These are phyloP conservation scores for Chrysanthemum seticuspe DNA, from an alignment of 129 eudicot genomes.

Conservation along the genomic window DNA sequence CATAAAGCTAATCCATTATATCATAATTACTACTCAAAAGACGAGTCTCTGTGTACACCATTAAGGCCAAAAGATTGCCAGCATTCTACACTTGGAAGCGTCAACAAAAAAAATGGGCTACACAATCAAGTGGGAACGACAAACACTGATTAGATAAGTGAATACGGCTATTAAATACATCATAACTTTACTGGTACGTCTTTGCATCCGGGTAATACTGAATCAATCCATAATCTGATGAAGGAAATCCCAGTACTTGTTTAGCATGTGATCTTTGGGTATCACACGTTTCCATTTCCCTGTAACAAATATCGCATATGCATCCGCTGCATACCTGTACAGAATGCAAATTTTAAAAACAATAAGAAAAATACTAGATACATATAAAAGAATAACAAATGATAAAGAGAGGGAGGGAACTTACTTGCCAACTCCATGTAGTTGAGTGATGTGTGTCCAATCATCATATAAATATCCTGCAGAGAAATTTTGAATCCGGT, in stretches of 20 bases:
- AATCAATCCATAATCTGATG: neutral
- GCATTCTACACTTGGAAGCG: no score
- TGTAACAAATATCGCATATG: conserved; percentile 84
- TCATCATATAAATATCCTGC: conserved; percentile 43
- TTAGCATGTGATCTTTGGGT: conserved; percentile 80
- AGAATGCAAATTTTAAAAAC: neutral
- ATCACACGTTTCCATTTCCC: conserved; percentile 70
- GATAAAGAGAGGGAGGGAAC: conserved; percentile 9
- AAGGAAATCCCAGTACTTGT: conserved; percentile 74
- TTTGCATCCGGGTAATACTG: neutral
- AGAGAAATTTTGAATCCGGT: conserved; percentile 48
- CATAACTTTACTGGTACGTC: neutral
- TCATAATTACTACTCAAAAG: no score
- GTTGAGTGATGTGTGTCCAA: conserved; percentile 74
- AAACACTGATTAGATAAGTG: no score
- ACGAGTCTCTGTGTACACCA: no score
- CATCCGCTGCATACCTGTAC: conserved; percentile 90
- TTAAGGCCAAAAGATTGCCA: no score
- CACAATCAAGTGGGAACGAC: no score
- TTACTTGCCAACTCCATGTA: conserved; percentile 78
- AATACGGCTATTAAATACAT: no score
- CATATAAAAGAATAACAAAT: no score
- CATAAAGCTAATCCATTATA: no score
- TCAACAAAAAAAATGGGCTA: no score
- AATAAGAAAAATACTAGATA: no score